Conservation (phyloP, 441 rosid species). For the Populus hybrid region DNA sequence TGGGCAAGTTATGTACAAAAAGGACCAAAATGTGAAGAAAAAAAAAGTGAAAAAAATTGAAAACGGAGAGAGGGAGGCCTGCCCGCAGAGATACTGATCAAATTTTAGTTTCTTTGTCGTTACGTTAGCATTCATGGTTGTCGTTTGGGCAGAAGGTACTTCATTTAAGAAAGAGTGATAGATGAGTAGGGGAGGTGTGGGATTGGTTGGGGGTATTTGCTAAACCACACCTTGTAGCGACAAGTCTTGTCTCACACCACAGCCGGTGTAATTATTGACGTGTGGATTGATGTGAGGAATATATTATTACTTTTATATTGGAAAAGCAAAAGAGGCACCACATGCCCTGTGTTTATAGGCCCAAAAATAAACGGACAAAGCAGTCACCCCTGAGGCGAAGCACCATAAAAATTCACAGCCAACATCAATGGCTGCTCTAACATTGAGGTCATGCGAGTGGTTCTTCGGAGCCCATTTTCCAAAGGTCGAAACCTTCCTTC, state of each 20-base stretch:
- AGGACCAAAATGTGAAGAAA: not conserved
- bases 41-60: not conserved
- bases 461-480: not conserved
- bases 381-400: not conserved
- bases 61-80: not conserved
- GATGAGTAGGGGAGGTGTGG: not conserved
- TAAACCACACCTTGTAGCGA: not conserved
- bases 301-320: not conserved
- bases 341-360: not conserved
- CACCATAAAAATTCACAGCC: not conserved
- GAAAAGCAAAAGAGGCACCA: not conserved
- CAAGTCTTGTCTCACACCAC: not conserved
- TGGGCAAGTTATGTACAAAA: not conserved
- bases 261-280: not conserved
- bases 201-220: not conserved
- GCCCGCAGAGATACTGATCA: not conserved
- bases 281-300: not conserved
- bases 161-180: not conserved
- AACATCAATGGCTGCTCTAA: not conserved
- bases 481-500: not conserved
- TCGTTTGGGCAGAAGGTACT: not conserved
- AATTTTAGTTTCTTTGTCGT: not conserved
- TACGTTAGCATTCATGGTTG: not conserved
- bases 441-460: not conserved
- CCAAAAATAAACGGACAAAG: not conserved